Percentiles rank a stretch among this genome's conserved stretches.
Evolutionary conservation across 306 rosid genomes (phyloP).

Genomic region (Acacia acuminata): DNA sequence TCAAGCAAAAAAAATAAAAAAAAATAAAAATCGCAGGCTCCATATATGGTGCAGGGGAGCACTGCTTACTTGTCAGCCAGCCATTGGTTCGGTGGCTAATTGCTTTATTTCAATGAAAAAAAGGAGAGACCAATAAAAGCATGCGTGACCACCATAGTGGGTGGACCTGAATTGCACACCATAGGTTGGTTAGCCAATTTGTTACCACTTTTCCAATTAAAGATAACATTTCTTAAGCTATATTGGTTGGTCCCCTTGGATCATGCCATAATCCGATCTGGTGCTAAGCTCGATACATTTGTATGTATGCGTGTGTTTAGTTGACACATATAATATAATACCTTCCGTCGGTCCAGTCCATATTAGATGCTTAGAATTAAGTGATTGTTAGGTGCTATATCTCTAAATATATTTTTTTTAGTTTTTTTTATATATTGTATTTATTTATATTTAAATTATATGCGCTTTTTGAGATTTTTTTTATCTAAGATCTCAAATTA

Average conservation of each 20-base stretch:
- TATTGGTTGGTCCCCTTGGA: not conserved
- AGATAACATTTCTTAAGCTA: not conserved
- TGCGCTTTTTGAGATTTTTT: too few relatives aligned
- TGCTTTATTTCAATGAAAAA: not conserved
- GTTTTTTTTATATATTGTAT: too few relatives aligned
- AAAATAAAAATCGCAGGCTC: not conserved
- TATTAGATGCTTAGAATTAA: too few relatives aligned
- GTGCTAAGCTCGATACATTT: too few relatives aligned
- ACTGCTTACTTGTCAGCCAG: slow-evolving; percentile 12
- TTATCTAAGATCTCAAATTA: too few relatives aligned
- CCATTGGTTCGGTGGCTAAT: slow-evolving; percentile 1
- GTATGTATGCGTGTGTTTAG: too few relatives aligned
- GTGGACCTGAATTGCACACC: slow-evolving; percentile 20
- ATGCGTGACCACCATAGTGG: slow-evolving; percentile 15
- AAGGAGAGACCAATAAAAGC: slow-evolving; percentile 20
- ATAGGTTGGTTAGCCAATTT: not conserved
- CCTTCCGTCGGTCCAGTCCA: too few relatives aligned
- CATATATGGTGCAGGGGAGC: not conserved
- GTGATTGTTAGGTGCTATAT: too few relatives aligned
- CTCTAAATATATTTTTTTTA: too few relatives aligned
- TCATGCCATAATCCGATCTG: not conserved
- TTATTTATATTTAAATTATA: too few relatives aligned
- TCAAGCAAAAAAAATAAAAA: too few relatives aligned
- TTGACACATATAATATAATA: too few relatives aligned
- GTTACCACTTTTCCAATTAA: not conserved